phyloP scores from a whole-genome alignment of 2,329 filamentous ascomycete species.

The Cercospora zeae-maydis region DNA sequence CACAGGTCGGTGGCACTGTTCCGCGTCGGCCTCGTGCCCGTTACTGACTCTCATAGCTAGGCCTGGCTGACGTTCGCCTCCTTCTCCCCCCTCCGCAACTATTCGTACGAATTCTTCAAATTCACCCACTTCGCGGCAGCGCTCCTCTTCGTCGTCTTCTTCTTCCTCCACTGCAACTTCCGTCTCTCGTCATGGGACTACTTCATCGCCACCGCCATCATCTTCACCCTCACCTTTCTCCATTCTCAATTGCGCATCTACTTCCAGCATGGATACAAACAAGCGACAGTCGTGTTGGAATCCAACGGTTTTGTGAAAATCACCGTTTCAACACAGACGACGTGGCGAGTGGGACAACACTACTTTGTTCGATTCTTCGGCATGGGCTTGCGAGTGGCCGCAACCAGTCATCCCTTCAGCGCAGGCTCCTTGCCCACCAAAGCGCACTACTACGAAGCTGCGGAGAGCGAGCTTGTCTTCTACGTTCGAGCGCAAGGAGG shows the following conservation, averaged over 20 bases:
- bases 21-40: background rate
- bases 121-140: slow-evolving; percentile 53
- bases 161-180: slow-evolving; percentile 60
- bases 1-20: slow-evolving; percentile 46
- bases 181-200: slow-evolving; percentile 55
- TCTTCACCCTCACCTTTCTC: slow-evolving; percentile 50
- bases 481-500: slow-evolving; percentile 52
- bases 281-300: slow-evolving; percentile 43
- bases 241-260: slow-evolving; percentile 48
- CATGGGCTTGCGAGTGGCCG: slow-evolving; percentile 40
- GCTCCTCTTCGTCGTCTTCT: slow-evolving; percentile 55
- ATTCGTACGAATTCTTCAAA: slow-evolving; percentile 61
- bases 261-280: slow-evolving; percentile 50
- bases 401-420: slow-evolving; percentile 55
- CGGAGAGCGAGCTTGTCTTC: slow-evolving; percentile 48
- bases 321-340: slow-evolving; percentile 43
- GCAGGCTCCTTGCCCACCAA: slow-evolving; percentile 49
- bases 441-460: slow-evolving; percentile 19
- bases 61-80: slow-evolving; percentile 52
- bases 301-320: slow-evolving; percentile 45
- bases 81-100: slow-evolving; percentile 50
- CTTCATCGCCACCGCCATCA: slow-evolving; percentile 54
- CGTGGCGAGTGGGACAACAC: slow-evolving; percentile 55
- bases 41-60: background rate
- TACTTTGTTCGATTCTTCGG: slow-evolving; percentile 53